Base-by-base conservation (phyloP, 257 asterid species). In the Petunia axillaris region DNA sequence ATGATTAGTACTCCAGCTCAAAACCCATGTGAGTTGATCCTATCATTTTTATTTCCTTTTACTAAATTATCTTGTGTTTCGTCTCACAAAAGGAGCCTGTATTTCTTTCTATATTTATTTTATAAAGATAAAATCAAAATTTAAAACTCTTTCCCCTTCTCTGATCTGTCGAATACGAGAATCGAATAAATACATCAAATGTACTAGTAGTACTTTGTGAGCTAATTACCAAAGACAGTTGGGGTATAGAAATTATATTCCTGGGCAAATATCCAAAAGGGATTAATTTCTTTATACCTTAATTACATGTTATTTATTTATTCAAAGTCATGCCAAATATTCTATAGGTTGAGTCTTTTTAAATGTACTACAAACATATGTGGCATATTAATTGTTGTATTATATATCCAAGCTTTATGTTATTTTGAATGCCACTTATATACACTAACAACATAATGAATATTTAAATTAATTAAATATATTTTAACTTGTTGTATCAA, bases 1-100 rank as follows among this genome's bases (percentile, higher is more conserved):
- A 93, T 93, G 73, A 92, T 87, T 90, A 86, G 52, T 92, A 89
- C 91, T 87, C 93, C 90, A 86, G 73, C 95, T 88, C 90, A 57
- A 89, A 81, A 63, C 89, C 97, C 98, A 91, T 92, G 97, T 93
- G 96, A 93, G 41, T 80, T 25, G 25, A 25, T 86, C 83, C 75
- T 87, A 90, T 89, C 94, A 92, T 92, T 90, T 89, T 90, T 35
- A 63, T 87, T 43, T 83, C 85, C 73, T 83, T 71, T 87, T 78
- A 82, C 81, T 80, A 82, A 85, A 79, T 82, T 82, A 71, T 48
- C 70, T 71, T 82, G 77, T 85, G 84, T 82, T 82, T 53, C 5
- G 11, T 40, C 57, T 25, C 25, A 60, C 48, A 76, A 25, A 76
- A 58, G 80, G 9, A 40, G 41, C 57, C 59, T 60, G 40, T 44